These are phyloP conservation scores for Glycine latifolia DNA, from an alignment of 306 rosid species.

Conservation along the genomic window DNA sequence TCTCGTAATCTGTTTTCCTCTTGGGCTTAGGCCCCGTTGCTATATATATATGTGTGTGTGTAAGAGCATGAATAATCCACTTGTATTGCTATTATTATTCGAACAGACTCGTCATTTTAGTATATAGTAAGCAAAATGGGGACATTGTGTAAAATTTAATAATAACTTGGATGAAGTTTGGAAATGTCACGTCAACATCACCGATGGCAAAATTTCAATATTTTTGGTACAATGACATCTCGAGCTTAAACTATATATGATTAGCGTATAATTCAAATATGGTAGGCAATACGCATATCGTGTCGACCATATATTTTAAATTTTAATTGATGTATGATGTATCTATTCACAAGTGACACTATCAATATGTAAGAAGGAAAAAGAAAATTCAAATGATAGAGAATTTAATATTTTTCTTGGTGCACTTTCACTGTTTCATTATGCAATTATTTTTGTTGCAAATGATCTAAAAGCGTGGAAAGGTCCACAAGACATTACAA, in stretches of 20 bases:
- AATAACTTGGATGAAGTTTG: neutral
- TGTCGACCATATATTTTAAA: neutral
- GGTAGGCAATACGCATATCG: conserved; percentile 34
- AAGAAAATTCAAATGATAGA: neutral
- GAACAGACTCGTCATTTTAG: neutral
- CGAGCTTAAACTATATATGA: neutral
- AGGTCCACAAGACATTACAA: neutral
- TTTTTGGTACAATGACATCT: neutral
- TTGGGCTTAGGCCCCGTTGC: too few species aligned
- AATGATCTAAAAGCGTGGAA: neutral
- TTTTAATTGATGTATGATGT: neutral
- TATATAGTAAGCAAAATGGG: neutral
- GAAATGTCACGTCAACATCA: neutral
- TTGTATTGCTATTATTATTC: neutral
- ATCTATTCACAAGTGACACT: neutral
- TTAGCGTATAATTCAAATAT: conserved; percentile 7
- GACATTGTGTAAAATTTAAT: neutral
- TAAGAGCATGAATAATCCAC: neutral
- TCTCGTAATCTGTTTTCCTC: too few species aligned
- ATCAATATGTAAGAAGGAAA: neutral
- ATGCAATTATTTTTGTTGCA: neutral
- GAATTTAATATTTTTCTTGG: neutral
- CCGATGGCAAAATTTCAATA: neutral
- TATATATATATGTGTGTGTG: too few species aligned
- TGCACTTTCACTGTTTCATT: neutral